Evolutionary conservation across 2,329 filamentous ascomycete species (phyloP).

Genomic region (Coniochaeta ligniaria): DNA sequence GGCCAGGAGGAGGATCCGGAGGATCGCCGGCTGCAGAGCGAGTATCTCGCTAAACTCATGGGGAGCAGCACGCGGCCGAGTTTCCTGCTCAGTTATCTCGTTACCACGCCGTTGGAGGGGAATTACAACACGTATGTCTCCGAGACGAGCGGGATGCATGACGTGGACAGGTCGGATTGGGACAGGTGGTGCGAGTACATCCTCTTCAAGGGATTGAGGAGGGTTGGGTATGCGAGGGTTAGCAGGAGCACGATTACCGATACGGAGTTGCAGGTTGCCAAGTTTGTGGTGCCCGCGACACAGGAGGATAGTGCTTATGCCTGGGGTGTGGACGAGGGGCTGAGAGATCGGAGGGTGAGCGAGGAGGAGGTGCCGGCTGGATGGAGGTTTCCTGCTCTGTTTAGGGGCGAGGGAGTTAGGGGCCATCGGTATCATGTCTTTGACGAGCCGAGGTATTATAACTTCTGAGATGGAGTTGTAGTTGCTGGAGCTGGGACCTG

Average conservation of each 20-base stretch:
- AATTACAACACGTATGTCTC: conserved; percentile 98
- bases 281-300: conserved; percentile 76
- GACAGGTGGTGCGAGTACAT: conserved; percentile 99
- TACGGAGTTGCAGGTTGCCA: conserved; percentile 93
- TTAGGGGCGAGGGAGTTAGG: conserved; percentile 77
- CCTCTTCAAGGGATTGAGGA: conserved; percentile 79
- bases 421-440: conserved; percentile 95
- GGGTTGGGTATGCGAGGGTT: conserved; percentile 84
- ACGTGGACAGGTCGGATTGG: conserved; percentile 89
- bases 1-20: conserved; percentile 95
- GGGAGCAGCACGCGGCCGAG: conserved; percentile 70
- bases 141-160: conserved; percentile 80
- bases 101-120: conserved; percentile 81
- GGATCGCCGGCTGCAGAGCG: conserved; percentile 77
- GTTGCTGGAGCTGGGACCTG: neutral
- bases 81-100: conserved; percentile 84
- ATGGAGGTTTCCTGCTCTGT: conserved; percentile 75
- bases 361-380: conserved; percentile 73
- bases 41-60: conserved; percentile 87
- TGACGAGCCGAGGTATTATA: conserved; percentile 74
- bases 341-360: conserved; percentile 49
- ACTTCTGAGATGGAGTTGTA: conserved; percentile 18
- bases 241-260: conserved; percentile 90
- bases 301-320: conserved; percentile 46
- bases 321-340: conserved; percentile 36